Percentiles rank a stretch among this genome's conserved stretches.
Conservation (phyloP, 805 yeast genomes). For the Cyberlindnera sargentensis region DNA sequence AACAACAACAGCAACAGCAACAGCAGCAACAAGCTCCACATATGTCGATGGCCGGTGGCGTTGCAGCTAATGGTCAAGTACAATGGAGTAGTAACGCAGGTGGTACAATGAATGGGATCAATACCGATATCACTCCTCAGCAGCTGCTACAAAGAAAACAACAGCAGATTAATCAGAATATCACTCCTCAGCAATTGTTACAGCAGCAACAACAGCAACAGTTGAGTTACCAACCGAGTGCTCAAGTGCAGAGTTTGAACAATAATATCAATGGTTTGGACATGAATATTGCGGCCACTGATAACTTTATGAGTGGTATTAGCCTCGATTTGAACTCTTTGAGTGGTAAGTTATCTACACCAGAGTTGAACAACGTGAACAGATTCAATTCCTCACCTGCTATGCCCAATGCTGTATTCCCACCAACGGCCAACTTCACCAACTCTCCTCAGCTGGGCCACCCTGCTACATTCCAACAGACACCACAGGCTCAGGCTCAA, state of each 20-base stretch:
- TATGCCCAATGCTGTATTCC: slow-evolving; percentile 8
- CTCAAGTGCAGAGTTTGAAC: not conserved
- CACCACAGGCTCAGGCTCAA: slow-evolving; percentile 1
- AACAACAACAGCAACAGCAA: slow-evolving; percentile 22
- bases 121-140: slow-evolving; percentile 24
- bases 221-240: slow-evolving; percentile 10
- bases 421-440: slow-evolving; percentile 5
- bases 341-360: slow-evolving; percentile 11
- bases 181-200: slow-evolving; percentile 22
- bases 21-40: slow-evolving; percentile 2
- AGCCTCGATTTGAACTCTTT: slow-evolving; percentile 9
- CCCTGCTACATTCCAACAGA: slow-evolving; percentile 3
- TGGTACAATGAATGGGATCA: slow-evolving; percentile 8
- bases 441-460: slow-evolving; percentile 12
- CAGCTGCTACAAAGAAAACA: slow-evolving; percentile 24
- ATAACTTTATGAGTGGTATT: slow-evolving; percentile 1
- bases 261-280: not conserved
- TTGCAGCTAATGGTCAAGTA: not conserved
- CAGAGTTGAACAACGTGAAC: slow-evolving; percentile 11
- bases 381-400: slow-evolving; percentile 13
- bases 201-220: slow-evolving; percentile 17
- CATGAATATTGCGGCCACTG: slow-evolving; percentile 1
- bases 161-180: slow-evolving; percentile 14
- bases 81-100: slow-evolving; percentile 15
- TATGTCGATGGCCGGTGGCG: not conserved